A percentile compares a stretch with the other conserved stretches of the same genome.
These are phyloP conservation scores for Aphanomyces euteiches DNA, from an alignment of 352 stramenopile genomes.

Conservation along the genomic window DNA sequence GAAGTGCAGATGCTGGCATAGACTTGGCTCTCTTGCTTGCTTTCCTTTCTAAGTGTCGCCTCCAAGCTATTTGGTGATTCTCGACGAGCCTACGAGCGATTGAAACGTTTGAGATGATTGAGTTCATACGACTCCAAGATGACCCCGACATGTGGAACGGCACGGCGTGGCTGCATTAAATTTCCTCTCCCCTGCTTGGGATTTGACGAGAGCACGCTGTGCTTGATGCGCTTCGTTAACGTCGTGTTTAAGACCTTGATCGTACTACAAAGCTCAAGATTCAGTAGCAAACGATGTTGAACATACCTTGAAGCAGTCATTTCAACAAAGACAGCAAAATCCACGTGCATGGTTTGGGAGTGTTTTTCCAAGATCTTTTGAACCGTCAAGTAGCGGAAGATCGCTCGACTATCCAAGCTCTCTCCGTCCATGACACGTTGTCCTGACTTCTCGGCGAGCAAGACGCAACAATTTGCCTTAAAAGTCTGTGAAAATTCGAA, in stretches of 20 bases:
- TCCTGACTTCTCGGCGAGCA: conserved; percentile 55
- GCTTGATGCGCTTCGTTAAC: conserved; percentile 49
- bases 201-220: conserved; percentile 33
- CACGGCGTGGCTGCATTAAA: neutral
- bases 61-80: conserved; percentile 33
- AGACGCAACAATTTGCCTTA: conserved; percentile 46
- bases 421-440: conserved; percentile 57
- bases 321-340: conserved; percentile 57
- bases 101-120: neutral
- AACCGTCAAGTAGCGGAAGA: conserved; percentile 64
- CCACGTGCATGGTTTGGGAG: conserved; percentile 41
- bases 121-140: conserved; percentile 16
- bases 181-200: neutral
- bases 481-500: neutral
- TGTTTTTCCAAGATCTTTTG: conserved; percentile 58
- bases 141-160: neutral
- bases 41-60: conserved; percentile 41
- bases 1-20: conserved; percentile 39
- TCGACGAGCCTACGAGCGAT: conserved; percentile 1
- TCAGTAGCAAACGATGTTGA: neutral
- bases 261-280: conserved; percentile 31
- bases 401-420: conserved; percentile 53
- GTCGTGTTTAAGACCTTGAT: conserved; percentile 69
- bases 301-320: conserved; percentile 43
- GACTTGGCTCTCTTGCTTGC: conserved; percentile 38